These are phyloP conservation scores for Penicillium tannophilum DNA, from an alignment of 495 filamentous ascomycete species.

Conservation along the genomic window DNA sequence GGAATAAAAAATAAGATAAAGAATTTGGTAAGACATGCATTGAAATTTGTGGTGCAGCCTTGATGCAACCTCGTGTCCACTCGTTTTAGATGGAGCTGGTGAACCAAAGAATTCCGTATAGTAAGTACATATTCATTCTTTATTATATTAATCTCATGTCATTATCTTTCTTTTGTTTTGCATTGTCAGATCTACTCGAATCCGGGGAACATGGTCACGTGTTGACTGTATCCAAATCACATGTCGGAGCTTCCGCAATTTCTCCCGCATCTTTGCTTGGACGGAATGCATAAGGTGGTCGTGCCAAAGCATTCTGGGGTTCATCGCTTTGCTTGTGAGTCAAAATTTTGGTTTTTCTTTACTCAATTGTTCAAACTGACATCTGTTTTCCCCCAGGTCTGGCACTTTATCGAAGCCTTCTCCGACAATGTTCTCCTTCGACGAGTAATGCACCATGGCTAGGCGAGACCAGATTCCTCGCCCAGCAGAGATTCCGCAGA, in stretches of 20 bases:
- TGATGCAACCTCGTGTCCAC: too few species aligned
- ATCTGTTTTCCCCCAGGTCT: slow-evolving; percentile 50
- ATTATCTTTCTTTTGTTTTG: background rate
- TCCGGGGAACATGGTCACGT: slow-evolving; percentile 12
- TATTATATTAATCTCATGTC: background rate
- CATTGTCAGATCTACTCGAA: background rate
- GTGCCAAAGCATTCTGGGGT: slow-evolving; percentile 49
- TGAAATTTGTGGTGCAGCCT: too few species aligned
- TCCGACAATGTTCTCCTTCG: slow-evolving; percentile 58
- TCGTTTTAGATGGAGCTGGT: too few species aligned
- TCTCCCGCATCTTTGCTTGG: slow-evolving; percentile 24
- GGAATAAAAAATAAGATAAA: too few species aligned
- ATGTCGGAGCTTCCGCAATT: slow-evolving; percentile 13
- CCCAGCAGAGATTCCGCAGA: slow-evolving; percentile 60
- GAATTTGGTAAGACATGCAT: too few species aligned
- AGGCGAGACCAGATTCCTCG: slow-evolving; percentile 39
- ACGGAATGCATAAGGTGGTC: slow-evolving; percentile 46
- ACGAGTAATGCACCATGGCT: slow-evolving; percentile 44
- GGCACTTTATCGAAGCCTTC: slow-evolving; percentile 72
- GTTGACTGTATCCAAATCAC: background rate
- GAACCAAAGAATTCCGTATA: too few species aligned
- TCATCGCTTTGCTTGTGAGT: slow-evolving; percentile 68
- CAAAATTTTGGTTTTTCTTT: background rate
- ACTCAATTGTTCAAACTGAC: background rate
- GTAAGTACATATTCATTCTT: background rate